phyloP scores from a whole-genome alignment of 495 filamentous ascomycete genomes.

The Barbatosphaeria neglecta region DNA sequence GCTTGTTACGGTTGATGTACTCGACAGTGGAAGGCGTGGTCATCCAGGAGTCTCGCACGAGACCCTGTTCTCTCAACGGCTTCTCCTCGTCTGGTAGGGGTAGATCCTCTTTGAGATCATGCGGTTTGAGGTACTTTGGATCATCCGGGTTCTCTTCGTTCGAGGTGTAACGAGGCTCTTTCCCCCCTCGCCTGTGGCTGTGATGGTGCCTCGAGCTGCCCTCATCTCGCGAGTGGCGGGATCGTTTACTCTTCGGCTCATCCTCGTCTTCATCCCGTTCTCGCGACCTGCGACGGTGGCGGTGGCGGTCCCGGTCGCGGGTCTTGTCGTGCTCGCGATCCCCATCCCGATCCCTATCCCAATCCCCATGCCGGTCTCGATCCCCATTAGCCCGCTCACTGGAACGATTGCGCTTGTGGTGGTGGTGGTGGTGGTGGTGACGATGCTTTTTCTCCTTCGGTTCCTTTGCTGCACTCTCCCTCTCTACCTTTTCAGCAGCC shows the following conservation, averaged over 20 bases:
- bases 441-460: slow-evolving; percentile 25
- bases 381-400: slow-evolving; percentile 21
- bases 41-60: slow-evolving; percentile 82
- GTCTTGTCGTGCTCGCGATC: slow-evolving; percentile 17
- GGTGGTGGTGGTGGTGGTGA: slow-evolving; percentile 35
- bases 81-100: slow-evolving; percentile 34
- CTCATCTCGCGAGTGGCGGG: slow-evolving; percentile 28
- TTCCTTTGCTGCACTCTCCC: slow-evolving; percentile 22
- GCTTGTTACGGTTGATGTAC: slow-evolving; percentile 59
- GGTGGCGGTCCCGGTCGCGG: slow-evolving; percentile 23
- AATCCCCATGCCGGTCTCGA: too few relatives aligned
- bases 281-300: slow-evolving; percentile 19
- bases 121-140: slow-evolving; percentile 23
- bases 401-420: slow-evolving; percentile 31
- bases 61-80: slow-evolving; percentile 12
- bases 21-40: slow-evolving; percentile 73
- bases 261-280: slow-evolving; percentile 25
- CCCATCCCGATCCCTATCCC: slow-evolving; percentile 11
- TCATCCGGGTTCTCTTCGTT: slow-evolving; percentile 14
- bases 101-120: slow-evolving; percentile 36
- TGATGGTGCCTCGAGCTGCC: slow-evolving; percentile 23
- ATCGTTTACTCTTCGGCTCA: slow-evolving; percentile 29
- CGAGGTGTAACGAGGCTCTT: slow-evolving; percentile 5
- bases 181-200: slow-evolving; percentile 12
- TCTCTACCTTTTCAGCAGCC: slow-evolving; percentile 38